Evolutionary conservation across 805 yeast species (phyloP), one percentile per base, ranked within the genome.

Genomic region (Yamadazyma tumulicola): DNA sequence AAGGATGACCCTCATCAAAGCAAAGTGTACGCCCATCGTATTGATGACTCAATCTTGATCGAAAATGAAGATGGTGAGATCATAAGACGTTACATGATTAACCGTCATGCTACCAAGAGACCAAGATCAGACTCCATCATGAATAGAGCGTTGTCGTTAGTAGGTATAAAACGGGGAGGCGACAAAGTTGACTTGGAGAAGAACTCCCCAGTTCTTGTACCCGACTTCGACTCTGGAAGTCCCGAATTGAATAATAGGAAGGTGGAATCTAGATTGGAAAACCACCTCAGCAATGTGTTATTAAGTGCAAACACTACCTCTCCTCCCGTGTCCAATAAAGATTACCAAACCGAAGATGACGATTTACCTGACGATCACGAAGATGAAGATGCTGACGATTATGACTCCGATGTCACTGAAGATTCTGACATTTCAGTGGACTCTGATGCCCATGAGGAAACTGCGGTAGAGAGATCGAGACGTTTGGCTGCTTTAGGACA

Each of bases 11-110:
- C 58, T 38, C 46, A 43, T 23, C 60, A 49, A 46, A 64, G 52
- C 15, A 59, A 61, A 53, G 79, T 64, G 47, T 77, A 64, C 58
- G 97, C 96, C 1, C 91, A 80, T 57, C 84, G 82, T 57, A 69
- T 85, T 26, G 93, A 81, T 52, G 79, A 86, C 49, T 69, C 79
- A 39, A 74, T 93, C 35, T 71, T 87, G 39, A 81, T 93, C 38
- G 98, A 91, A 57, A 85, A 88, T 50, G 85, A 77, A 29, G 95
- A 89, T 9, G 98, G 97, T 44, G 97, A 91, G 48, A 77, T 93
- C 37, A 67, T 93, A 29, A 78, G 96, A 51, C 71, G 95, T 34
- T 91, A 88, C 59, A 74, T 67, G 48, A 79, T 89, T 34, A 85
- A 81, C 48, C 72, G 76, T 3, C 86, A 79, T 45, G 21, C 17